These are phyloP conservation scores for Sclerotinia spermophila DNA, from an alignment of 2,329 filamentous ascomycete species.

Conservation along the genomic window DNA sequence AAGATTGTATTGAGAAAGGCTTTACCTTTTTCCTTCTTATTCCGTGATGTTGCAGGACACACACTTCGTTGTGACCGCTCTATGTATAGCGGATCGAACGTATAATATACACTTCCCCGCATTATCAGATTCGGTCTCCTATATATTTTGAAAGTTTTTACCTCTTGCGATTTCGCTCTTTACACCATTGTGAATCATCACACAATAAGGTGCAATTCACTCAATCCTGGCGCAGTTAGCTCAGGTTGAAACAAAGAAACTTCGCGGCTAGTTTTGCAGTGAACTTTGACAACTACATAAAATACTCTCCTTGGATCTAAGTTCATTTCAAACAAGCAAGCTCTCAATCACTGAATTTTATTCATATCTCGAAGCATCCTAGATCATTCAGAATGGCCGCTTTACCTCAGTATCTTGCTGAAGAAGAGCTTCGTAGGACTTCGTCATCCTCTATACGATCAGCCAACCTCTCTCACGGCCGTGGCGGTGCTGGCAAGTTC, in stretches of 20 bases:
- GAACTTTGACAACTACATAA: not conserved
- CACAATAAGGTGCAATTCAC: constrained; percentile 15
- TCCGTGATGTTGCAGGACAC: constrained; percentile 5
- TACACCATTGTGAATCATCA: not conserved
- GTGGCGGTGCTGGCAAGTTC: constrained; percentile 65
- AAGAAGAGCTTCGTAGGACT: constrained; percentile 25
- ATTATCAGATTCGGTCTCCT: not conserved
- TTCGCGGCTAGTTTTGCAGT: not conserved
- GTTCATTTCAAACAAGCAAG: not conserved
- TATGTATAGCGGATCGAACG: not conserved
- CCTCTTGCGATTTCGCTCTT: not conserved
- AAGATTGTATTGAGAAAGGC: not conserved
- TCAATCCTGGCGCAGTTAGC: not conserved
- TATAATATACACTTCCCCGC: constrained; percentile 10
- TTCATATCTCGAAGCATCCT: not conserved
- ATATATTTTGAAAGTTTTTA: not conserved
- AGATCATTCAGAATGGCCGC: constrained; percentile 26
- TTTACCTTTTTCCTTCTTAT: not conserved
- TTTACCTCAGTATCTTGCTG: constrained; percentile 23
- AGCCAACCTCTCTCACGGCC: constrained; percentile 57
- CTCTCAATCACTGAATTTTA: not conserved
- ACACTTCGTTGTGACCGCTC: not conserved
- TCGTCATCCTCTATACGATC: constrained; percentile 25
- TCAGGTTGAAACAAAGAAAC: not conserved
- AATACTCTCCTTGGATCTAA: not conserved